Conservation (phyloP, 495 filamentous ascomycete species). For the Amniculicola lignicola region DNA sequence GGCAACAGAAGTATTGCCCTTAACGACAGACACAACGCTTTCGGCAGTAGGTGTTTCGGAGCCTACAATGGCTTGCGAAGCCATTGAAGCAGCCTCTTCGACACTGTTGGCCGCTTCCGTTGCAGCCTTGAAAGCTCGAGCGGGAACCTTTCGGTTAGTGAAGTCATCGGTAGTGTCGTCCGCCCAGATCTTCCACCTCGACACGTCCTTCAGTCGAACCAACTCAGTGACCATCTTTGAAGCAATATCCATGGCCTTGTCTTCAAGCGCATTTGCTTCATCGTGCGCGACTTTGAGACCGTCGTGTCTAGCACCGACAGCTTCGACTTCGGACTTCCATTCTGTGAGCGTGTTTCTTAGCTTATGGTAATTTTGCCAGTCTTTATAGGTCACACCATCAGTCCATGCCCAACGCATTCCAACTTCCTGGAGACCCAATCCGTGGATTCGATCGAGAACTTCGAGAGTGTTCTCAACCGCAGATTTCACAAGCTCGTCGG, state of each 20-base stretch:
- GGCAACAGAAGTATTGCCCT: constrained; percentile 34
- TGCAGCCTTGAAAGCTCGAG: constrained; percentile 44
- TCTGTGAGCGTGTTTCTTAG: constrained; percentile 79
- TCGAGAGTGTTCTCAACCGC: constrained; percentile 78
- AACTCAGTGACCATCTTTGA: constrained; percentile 81
- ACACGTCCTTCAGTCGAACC: constrained; percentile 76
- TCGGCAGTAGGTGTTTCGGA: constrained; percentile 37
- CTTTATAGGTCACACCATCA: constrained; percentile 91
- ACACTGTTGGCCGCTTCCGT: constrained; percentile 47
- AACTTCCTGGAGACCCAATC: constrained; percentile 88
- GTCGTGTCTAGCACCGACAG: constrained; percentile 66
- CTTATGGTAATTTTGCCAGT: constrained; percentile 88
- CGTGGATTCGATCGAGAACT: constrained; percentile 78
- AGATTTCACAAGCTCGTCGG: constrained; percentile 63
- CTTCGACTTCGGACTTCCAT: constrained; percentile 77
- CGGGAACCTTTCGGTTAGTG: constrained; percentile 51
- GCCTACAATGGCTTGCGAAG: constrained; percentile 37
- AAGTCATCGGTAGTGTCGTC: constrained; percentile 77
- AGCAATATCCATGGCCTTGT: constrained; percentile 73
- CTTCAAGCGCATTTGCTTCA: constrained; percentile 66
- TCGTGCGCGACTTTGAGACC: constrained; percentile 67
- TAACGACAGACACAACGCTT: constrained; percentile 41
- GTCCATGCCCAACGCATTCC: constrained; percentile 98
- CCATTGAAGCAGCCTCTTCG: constrained; percentile 38
- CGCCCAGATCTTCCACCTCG: constrained; percentile 77